Percentiles rank a stretch among this genome's conserved stretches.
These are phyloP conservation scores for Backusella macrospora DNA, from an alignment of 192 early-diverging fungal genomes.

Conservation along the genomic window DNA sequence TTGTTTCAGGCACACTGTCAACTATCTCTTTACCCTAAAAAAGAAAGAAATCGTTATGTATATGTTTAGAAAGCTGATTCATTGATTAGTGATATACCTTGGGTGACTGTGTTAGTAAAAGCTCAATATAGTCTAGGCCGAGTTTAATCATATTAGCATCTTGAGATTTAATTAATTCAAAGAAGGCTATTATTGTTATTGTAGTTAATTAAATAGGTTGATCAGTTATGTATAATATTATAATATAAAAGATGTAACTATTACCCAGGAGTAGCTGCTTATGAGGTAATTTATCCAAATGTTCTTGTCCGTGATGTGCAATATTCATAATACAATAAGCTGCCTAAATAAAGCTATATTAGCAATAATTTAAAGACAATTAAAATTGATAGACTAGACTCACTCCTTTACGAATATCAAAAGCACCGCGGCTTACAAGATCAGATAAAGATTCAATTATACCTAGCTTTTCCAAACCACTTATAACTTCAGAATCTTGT, in stretches of 20 bases:
- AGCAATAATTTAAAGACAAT: not conserved
- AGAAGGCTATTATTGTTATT: constrained; percentile 35
- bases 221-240: not conserved
- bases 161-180: constrained; percentile 65
- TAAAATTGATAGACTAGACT: not conserved
- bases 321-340: constrained; percentile 31
- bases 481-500: constrained; percentile 38
- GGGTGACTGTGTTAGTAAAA: constrained; percentile 48
- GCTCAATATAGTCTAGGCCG: constrained; percentile 60
- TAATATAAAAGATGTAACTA: not conserved
- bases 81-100: constrained; percentile 29
- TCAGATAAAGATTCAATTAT: constrained; percentile 55
- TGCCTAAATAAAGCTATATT: constrained; percentile 17
- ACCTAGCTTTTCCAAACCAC: constrained; percentile 55
- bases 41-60: not conserved
- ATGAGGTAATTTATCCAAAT: constrained; percentile 14
- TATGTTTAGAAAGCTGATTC: constrained; percentile 14
- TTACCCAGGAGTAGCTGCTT: constrained; percentile 19
- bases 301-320: constrained; percentile 23
- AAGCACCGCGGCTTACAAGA: constrained; percentile 61
- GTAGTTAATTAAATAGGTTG: not conserved
- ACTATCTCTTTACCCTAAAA: constrained; percentile 17
- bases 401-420: constrained; percentile 72
- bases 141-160: constrained; percentile 65
- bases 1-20: constrained; percentile 23